Base-by-base conservation (phyloP, 495 filamentous ascomycete species). In the Penicilliopsis zonata region DNA sequence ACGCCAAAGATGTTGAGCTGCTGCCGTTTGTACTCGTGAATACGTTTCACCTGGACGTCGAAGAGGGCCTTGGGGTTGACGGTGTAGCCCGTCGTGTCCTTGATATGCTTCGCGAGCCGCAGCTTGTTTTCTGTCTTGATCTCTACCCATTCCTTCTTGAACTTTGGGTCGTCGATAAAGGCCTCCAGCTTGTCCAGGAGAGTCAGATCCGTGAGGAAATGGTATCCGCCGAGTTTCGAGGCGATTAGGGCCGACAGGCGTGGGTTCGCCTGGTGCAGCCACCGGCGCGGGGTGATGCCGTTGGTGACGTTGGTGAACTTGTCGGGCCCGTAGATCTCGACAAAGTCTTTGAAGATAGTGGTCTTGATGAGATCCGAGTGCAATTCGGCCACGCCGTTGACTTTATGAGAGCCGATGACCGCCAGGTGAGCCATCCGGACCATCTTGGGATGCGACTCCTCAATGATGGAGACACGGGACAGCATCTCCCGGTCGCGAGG, bases 341-440 rank as follows among this genome's bases (percentile, higher is more conserved):
- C 88, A 48, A 98, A 98, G 58, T 96, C 92, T 58, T 86, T 96
- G 74, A 98, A 96, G 38, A 98, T 86, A n/a, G 90, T 98, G 3
- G 86, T 87, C 62, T 85, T 84, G 61, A 98, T 86, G 14, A 98
- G 69, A 48, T 98, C 90, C 3, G 90, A 98, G 57, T 98, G 90
- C 34, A 98, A 63, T 57, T 96, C 90, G 14, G 90, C 90, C 17
- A 98, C 90, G 47, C 90, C 90, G 47, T 98, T 98, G 57, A 98
- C 90, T 57, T 96, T 96, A 70, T 98, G 90, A 14, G 90, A 96
- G 18, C 92, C 90, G 47, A 98, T 87, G 40, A 95, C 80, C 13
- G 90, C 90, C 26, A 98, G 61, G 54, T 72, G 87, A 0, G 92
- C 90, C 90, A 98, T 98, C 46, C 87, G 80, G 32, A 98, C 75